A percentile compares a stretch with the other conserved stretches of the same genome.
These are phyloP conservation scores for Salvia rosmarinus DNA, from an alignment of 257 asterid species.

Conservation along the genomic window DNA sequence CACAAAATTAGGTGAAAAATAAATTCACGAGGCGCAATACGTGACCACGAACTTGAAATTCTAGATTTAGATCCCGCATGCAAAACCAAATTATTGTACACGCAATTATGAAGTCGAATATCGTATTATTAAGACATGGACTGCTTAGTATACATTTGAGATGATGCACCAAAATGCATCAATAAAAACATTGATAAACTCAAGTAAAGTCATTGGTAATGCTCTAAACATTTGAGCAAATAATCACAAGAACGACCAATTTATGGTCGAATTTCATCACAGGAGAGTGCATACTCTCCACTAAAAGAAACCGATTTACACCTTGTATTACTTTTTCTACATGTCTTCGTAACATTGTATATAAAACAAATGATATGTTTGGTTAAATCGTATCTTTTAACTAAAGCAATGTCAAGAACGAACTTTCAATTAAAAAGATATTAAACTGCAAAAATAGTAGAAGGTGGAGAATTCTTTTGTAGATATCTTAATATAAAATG, in stretches of 20 bases:
- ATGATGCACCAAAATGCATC: background rate
- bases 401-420: background rate
- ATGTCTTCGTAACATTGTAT: no score
- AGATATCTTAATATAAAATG: background rate
- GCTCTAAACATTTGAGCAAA: slow-evolving; percentile 1
- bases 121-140: background rate
- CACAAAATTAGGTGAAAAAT: background rate
- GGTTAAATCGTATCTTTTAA: no score
- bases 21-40: background rate
- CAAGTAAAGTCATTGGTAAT: background rate
- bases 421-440: background rate
- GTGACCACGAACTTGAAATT: background rate
- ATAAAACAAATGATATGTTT: no score
- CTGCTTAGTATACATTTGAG: background rate
- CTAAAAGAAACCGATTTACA: slow-evolving; percentile 3
- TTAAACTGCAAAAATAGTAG: background rate
- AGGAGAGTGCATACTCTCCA: background rate
- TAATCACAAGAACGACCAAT: background rate
- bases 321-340: background rate
- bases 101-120: background rate
- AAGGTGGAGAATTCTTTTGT: background rate
- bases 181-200: background rate
- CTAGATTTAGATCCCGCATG: background rate
- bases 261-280: background rate
- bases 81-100: background rate